A percentile compares a stretch with the other conserved stretches of the same genome.
These are phyloP conservation scores for Pythium diclinum DNA, from an alignment of 352 stramenopile species.

Conservation along the genomic window DNA sequence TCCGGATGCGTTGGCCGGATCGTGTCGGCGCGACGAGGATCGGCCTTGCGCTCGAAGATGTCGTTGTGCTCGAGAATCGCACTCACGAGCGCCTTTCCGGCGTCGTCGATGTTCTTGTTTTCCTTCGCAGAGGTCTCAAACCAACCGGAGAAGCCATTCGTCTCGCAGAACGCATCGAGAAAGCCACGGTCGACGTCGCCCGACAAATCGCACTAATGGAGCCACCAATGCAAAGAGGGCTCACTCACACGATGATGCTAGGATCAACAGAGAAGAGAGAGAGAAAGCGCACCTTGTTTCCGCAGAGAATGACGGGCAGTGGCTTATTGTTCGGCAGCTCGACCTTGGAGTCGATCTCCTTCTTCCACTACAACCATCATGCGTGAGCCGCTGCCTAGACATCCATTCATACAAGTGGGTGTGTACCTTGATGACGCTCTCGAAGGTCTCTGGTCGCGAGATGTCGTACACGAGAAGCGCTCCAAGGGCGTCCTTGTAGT, in stretches of 20 bases:
- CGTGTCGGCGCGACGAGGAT: constrained; percentile 62
- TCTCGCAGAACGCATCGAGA: constrained; percentile 85
- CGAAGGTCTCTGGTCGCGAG: constrained; percentile 88
- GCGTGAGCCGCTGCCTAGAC: background rate
- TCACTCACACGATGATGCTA: background rate
- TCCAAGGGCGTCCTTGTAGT: constrained; percentile 92
- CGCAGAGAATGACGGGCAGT: constrained; percentile 90
- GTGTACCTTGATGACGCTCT: constrained; percentile 80
- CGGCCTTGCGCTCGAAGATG: constrained; percentile 84
- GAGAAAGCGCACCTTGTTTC: constrained; percentile 83
- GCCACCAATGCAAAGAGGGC: too few species aligned
- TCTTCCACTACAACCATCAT: constrained; percentile 80
- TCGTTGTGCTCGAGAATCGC: constrained; percentile 78
- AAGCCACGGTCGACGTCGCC: constrained; percentile 72
- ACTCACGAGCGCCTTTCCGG: constrained; percentile 78
- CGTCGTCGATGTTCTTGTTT: constrained; percentile 90
- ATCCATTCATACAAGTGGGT: background rate
- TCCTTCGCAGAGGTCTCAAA: constrained; percentile 93
- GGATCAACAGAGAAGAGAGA: constrained; percentile 2
- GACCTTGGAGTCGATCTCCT: constrained; percentile 91
- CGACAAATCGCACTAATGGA: constrained; percentile 75
- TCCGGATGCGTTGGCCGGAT: constrained; percentile 71
- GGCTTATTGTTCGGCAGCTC: constrained; percentile 89
- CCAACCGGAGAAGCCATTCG: constrained; percentile 90
- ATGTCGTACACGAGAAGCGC: constrained; percentile 93